Base-by-base conservation (phyloP, 2,329 filamentous ascomycete species). In the Kalmusia sp. region DNA sequence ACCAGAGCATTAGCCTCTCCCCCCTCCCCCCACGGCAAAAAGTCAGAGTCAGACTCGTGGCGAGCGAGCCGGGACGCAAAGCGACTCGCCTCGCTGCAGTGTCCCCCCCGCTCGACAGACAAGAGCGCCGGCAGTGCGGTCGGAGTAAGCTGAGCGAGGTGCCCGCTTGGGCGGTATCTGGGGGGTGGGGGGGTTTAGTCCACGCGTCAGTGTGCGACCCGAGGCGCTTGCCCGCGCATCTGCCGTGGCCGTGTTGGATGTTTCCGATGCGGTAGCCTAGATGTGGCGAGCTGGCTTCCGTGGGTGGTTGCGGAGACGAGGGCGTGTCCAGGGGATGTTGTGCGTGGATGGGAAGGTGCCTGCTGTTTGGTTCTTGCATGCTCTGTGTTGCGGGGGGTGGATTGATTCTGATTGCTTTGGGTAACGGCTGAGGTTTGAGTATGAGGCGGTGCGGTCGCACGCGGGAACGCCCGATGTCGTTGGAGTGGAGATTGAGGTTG, bases 131-230 rank as follows among this genome's bases (percentile, higher is more conserved):
- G 25, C 31, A 22, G 43, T 15, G 8, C 27, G n/a, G 27, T 43
- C n/a, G 14, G 40, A 31, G 40, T 43, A 43, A 43, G 27, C 40
- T 43, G 40, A 43, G 24, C 4, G 31, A 15, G n/a, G 41, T 45
- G 28, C 19, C 17, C n/a, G n/a, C n/a, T n/a, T n/a, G n/a, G n/a
- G n/a, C n/a, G n/a, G n/a, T n/a, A n/a, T n/a, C n/a, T n/a, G n/a
- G n/a, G n/a, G n/a, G n/a, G n/a, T n/a, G n/a, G n/a, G n/a, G n/a
- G n/a, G n/a, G 17, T 34, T 11, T 34, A 9, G 3, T 4, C 11
- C 22, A 38, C 22, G 31, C 33, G 44, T 38, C 33, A 19, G 21
- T 47, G 31, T 47, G 33, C 15, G 17, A 47, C 44, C 14, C 24
- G 8, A 19, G 33, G 37, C 15, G n/a, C n/a, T n/a, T n/a, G n/a